These are phyloP conservation scores for Lenzites betulinus DNA, from an alignment of 768 basidiomycete species.

Conservation along the genomic window DNA sequence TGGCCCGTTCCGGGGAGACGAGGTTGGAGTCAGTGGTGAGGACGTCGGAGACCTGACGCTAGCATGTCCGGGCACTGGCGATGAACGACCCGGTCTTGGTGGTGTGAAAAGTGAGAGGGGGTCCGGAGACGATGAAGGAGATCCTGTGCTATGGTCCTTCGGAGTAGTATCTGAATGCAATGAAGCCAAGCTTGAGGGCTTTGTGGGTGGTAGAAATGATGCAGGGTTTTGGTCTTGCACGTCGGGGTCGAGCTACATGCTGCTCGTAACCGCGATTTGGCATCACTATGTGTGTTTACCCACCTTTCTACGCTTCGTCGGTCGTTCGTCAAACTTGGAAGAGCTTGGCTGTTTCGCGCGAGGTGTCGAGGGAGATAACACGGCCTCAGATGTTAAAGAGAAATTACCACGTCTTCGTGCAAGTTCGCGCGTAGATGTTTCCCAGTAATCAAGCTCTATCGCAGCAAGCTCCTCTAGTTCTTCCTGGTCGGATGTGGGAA, in stretches of 20 bases:
- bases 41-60: neutral
- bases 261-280: neutral
- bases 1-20: neutral
- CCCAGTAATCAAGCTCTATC: conserved; percentile 18
- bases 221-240: neutral
- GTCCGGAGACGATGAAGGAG: conserved; percentile 16
- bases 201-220: neutral
- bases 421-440: neutral
- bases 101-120: conserved; percentile 20
- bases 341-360: neutral
- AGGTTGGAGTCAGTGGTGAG: conserved; percentile 17
- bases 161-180: no score
- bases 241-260: neutral
- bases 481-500: conserved; percentile 67
- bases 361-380: neutral
- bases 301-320: neutral
- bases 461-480: conserved; percentile 39
- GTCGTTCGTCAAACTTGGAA: neutral
- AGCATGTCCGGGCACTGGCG: neutral
- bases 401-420: neutral
- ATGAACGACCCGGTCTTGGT: neutral
- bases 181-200: neutral
- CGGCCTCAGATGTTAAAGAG: neutral
- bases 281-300: neutral
- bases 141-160: neutral